Evolutionary conservation across 2,329 filamentous ascomycete genomes (phyloP).

Genomic region (Fusarium begoniae): DNA sequence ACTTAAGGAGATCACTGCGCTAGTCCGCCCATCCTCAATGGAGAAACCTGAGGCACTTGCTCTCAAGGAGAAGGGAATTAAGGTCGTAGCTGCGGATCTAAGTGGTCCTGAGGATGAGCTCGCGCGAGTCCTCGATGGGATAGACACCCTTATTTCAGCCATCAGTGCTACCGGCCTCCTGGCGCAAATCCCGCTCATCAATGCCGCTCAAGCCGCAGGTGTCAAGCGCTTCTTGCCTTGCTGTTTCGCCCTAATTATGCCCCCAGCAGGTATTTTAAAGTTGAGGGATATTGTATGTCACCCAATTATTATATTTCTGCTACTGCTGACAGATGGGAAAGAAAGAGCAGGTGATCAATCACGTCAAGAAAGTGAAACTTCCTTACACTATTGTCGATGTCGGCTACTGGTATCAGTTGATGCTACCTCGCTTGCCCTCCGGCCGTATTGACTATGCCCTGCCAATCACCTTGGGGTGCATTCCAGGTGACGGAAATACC

Average conservation of each 20-base stretch:
- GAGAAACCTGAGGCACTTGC: background rate
- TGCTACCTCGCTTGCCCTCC: constrained; percentile 41
- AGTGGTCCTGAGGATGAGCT: background rate
- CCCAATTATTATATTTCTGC: background rate
- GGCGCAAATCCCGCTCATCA: background rate
- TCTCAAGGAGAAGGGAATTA: background rate
- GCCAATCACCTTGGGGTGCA: constrained; percentile 39
- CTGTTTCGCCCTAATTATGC: background rate
- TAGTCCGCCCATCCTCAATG: background rate
- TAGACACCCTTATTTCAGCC: background rate
- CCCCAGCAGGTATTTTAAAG: background rate
- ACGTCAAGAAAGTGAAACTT: background rate
- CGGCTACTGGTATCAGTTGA: constrained; percentile 66
- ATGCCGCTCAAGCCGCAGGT: background rate
- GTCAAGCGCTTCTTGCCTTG: background rate
- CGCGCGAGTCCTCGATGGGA: background rate
- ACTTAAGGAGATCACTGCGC: background rate
- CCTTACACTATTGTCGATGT: constrained; percentile 57
- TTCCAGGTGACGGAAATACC: constrained; percentile 56
- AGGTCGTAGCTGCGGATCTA: background rate
- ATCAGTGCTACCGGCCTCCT: background rate
- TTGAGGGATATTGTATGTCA: background rate
- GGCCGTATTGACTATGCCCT: constrained; percentile 38
- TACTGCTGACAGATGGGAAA: background rate
- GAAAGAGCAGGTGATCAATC: background rate